These are phyloP conservation scores for Pyrus hybrid DNA, from an alignment of 331 rosid species.

Conservation along the genomic window DNA sequence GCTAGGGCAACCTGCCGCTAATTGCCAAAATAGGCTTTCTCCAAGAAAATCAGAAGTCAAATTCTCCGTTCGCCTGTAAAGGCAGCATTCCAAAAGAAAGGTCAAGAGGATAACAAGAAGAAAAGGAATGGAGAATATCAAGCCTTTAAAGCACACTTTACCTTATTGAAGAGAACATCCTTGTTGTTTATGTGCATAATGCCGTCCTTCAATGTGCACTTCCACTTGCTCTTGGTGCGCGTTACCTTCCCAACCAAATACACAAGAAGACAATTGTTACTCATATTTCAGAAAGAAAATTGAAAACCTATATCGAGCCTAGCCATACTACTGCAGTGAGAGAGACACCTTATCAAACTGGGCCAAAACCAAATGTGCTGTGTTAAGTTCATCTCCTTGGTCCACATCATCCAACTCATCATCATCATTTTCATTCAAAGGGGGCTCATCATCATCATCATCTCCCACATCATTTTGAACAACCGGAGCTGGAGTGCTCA, in stretches of 20 bases:
- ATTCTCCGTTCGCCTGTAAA: conserved; percentile 88
- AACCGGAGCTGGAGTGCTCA: conserved; percentile 43
- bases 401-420: conserved; percentile 94
- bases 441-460: conserved; percentile 81
- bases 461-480: conserved; percentile 42
- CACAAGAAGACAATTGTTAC: neutral
- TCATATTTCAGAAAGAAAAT: neutral
- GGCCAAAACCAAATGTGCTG: conserved; percentile 90
- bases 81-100: conserved; percentile 1
- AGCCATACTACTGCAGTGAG: neutral
- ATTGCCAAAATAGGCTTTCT: conserved; percentile 15
- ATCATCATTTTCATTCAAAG: conserved; percentile 90
- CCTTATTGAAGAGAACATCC: conserved; percentile 98
- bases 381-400: conserved; percentile 74
- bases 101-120: neutral
- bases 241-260: conserved; percentile 55
- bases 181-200: conserved; percentile 89
- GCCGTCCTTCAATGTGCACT: conserved; percentile 94
- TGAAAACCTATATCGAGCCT: neutral
- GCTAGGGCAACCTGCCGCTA: conserved; percentile 18
- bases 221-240: conserved; percentile 99
- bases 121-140: neutral
- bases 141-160: conserved; percentile 1
- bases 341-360: conserved; percentile 86
- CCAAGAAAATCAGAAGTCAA: conserved; percentile 73